Percentiles rank a stretch among this genome's conserved stretches.
These are phyloP conservation scores for Acer saccharum DNA, from an alignment of 345 rosid species.

Conservation along the genomic window DNA sequence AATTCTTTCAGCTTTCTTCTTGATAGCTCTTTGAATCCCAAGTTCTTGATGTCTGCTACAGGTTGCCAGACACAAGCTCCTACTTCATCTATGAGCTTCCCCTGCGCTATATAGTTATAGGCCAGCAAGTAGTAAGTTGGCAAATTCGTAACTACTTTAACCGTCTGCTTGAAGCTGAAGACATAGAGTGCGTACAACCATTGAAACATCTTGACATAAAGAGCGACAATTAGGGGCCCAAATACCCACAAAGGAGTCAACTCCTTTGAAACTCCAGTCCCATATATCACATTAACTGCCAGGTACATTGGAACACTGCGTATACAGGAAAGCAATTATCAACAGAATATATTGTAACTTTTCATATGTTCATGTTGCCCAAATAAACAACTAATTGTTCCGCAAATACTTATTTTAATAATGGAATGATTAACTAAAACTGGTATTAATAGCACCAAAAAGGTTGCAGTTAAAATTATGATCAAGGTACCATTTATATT, in stretches of 20 bases:
- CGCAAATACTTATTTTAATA: background rate
- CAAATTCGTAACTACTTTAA: constrained; percentile 47
- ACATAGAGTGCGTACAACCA: constrained; percentile 68
- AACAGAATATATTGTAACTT: constrained; percentile 10
- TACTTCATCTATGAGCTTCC: constrained; percentile 65
- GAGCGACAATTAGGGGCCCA: constrained; percentile 72
- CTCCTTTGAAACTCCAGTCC: constrained; percentile 79
- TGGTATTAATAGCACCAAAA: background rate
- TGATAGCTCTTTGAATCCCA: constrained; percentile 60
- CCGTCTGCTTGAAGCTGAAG: constrained; percentile 71
- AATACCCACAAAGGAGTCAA: constrained; percentile 76
- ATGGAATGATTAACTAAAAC: background rate
- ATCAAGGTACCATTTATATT: background rate
- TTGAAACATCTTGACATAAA: constrained; percentile 69
- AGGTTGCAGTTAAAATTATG: constrained; percentile 1
- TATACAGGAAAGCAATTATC: constrained; percentile 21
- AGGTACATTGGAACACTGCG: constrained; percentile 74
- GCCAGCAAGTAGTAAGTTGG: constrained; percentile 61
- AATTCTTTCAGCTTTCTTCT: constrained; percentile 56
- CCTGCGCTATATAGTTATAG: constrained; percentile 50
- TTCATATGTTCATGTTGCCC: background rate
- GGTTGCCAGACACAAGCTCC: constrained; percentile 54
- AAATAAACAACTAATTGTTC: background rate
- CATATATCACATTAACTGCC: constrained; percentile 61
- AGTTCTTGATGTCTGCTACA: constrained; percentile 54